Evolutionary conservation across 192 early-diverging fungal genomes (phyloP).

Genomic region (Entomortierella beljakovae): DNA sequence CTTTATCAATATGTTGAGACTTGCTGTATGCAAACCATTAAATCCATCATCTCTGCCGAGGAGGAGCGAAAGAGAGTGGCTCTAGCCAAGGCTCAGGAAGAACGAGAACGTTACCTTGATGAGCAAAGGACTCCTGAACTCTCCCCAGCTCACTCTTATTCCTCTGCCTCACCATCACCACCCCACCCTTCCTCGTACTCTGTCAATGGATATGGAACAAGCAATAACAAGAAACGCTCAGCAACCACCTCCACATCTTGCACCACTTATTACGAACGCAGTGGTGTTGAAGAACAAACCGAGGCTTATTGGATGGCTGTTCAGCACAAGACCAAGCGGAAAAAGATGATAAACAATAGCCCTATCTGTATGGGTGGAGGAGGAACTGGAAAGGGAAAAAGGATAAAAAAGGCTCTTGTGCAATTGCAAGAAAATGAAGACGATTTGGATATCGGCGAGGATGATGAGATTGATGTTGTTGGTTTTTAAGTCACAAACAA

Average conservation of each 20-base stretch:
- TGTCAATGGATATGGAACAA: slow-evolving; percentile 8
- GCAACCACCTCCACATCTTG: slow-evolving; percentile 17
- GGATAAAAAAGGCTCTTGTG: slow-evolving; percentile 21
- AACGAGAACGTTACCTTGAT: slow-evolving; percentile 4
- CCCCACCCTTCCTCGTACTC: slow-evolving; percentile 34
- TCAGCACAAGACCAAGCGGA: slow-evolving; percentile 46
- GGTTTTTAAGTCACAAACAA: slow-evolving; percentile 15
- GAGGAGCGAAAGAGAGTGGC: slow-evolving; percentile 29
- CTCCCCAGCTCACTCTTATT: slow-evolving; percentile 21
- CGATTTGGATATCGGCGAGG: slow-evolving; percentile 31
- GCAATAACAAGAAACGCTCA: slow-evolving; percentile 29
- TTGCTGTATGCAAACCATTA: slow-evolving; percentile 47
- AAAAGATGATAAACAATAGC: slow-evolving; percentile 19
- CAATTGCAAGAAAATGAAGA: slow-evolving; percentile 4
- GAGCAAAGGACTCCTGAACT: slow-evolving; percentile 35
- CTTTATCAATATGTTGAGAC: slow-evolving; percentile 50
- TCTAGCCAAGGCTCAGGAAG: slow-evolving; percentile 14
- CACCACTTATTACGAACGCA: slow-evolving; percentile 11
- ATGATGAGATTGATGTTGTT: slow-evolving; percentile 36
- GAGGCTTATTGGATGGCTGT: slow-evolving; percentile 24
- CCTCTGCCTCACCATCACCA: slow-evolving; percentile 41
- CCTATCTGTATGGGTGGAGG: slow-evolving; percentile 36
- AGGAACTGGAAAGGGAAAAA: slow-evolving; percentile 39
- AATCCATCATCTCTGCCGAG: slow-evolving; percentile 30
- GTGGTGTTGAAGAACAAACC: slow-evolving; percentile 26